Evolutionary conservation across 495 filamentous ascomycete species (phyloP).

Genomic region (Aspergillus heteromorphus): DNA sequence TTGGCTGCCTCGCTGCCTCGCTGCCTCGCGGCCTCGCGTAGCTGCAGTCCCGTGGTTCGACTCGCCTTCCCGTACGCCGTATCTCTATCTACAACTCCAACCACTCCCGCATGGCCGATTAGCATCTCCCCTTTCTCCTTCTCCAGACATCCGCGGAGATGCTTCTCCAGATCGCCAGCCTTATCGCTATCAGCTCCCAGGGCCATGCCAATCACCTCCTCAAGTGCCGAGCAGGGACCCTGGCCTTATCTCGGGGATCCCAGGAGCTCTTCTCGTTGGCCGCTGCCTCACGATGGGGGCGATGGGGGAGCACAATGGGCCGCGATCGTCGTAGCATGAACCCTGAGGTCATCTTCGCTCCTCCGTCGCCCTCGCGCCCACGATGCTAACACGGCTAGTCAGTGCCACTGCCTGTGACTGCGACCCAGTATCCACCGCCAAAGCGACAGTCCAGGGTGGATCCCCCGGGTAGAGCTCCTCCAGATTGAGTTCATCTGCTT

Average conservation of each 20-base stretch:
- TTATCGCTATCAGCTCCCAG: not conserved
- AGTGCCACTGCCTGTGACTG: not conserved
- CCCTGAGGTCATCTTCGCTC: conserved; percentile 2
- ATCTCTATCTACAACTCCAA: too few relatives aligned
- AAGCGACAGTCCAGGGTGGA: not conserved
- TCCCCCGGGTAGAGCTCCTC: not conserved
- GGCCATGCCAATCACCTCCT: not conserved
- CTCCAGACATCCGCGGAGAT: not conserved
- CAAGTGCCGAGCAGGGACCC: not conserved
- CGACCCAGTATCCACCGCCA: not conserved
- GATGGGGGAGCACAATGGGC: not conserved
- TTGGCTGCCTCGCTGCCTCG: too few relatives aligned
- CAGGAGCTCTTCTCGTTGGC: not conserved
- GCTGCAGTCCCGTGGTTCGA: too few relatives aligned
- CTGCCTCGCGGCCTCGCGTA: too few relatives aligned
- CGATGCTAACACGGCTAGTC: not conserved
- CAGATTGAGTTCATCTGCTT: conserved; percentile 1
- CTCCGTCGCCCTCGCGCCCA: not conserved
- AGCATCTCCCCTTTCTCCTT: not conserved
- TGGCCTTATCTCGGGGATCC: not conserved
- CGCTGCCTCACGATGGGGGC: not conserved
- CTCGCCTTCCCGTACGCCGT: too few relatives aligned
- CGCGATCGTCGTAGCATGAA: not conserved
- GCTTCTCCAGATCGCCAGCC: not conserved
- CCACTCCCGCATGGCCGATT: too few relatives aligned